Conservation (phyloP, 148 eudicot species). For the Silene conica region DNA sequence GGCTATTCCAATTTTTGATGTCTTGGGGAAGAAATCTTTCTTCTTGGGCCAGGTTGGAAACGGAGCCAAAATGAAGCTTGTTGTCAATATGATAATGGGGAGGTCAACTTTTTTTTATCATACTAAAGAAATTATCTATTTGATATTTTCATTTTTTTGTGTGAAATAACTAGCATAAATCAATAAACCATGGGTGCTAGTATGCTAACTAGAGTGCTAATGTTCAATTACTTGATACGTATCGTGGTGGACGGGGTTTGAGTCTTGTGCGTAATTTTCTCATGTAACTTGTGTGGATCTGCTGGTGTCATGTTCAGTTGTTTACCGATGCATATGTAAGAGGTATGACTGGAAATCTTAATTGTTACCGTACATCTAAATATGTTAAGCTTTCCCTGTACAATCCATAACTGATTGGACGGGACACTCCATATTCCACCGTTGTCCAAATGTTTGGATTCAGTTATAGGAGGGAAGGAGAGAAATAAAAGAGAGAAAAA, state of each 20-base stretch:
- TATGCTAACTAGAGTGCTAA: background rate
- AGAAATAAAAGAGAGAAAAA: too few relatives aligned
- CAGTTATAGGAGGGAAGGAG: too few relatives aligned
- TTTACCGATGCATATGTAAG: too few relatives aligned
- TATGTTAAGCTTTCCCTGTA: too few relatives aligned
- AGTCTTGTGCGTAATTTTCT: too few relatives aligned
- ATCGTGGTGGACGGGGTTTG: background rate
- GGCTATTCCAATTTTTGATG: constrained; percentile 79
- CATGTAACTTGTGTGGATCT: background rate
- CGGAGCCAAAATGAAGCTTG: constrained; percentile 99
- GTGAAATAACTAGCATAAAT: background rate
- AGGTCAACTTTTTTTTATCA: constrained; percentile 44
- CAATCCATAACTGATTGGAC: too few relatives aligned
- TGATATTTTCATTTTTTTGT: background rate
- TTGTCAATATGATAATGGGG: constrained; percentile 98
- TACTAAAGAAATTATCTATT: background rate
- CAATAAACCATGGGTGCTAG: background rate
- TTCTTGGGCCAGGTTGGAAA: constrained; percentile 89
- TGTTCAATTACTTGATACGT: background rate
- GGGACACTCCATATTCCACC: too few relatives aligned
- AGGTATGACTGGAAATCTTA: too few relatives aligned
- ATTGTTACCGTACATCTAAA: too few relatives aligned
- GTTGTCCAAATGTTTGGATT: too few relatives aligned
- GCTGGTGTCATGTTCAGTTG: background rate
- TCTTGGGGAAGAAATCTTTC: constrained; percentile 94